These are phyloP conservation scores for Lactarius psammicola DNA, from an alignment of 768 basidiomycete genomes.

Conservation along the genomic window DNA sequence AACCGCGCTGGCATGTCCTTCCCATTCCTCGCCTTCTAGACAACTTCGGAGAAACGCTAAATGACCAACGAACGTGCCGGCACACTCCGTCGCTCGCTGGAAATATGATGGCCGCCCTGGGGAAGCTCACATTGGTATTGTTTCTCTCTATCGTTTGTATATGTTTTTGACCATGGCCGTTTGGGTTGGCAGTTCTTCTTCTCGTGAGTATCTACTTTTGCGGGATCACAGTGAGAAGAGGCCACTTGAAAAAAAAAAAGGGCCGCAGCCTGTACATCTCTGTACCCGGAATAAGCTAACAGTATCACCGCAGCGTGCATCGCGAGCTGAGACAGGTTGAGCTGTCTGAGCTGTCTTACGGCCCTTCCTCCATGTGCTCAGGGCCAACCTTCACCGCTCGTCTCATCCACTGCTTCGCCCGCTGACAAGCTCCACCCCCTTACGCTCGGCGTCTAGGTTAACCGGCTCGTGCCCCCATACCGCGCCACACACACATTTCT, in stretches of 20 bases:
- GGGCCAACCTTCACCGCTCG: neutral
- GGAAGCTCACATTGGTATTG: neutral
- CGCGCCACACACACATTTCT: neutral
- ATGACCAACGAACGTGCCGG: neutral
- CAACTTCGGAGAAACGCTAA: neutral
- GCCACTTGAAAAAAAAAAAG: too few relatives aligned
- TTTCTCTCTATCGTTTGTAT: neutral
- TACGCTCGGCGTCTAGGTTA: neutral
- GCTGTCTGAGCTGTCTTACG: neutral
- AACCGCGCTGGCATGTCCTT: neutral
- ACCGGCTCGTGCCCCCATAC: neutral
- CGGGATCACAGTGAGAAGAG: neutral
- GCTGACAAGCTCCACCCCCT: neutral
- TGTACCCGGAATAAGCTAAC: neutral
- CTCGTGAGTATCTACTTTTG: neutral
- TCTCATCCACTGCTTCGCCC: neutral
- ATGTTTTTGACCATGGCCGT: neutral
- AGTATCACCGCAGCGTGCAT: neutral
- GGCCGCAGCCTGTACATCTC: neutral
- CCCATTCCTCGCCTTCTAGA: neutral
- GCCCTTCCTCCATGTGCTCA: constrained; percentile 8
- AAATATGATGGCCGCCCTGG: neutral
- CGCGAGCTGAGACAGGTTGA: neutral
- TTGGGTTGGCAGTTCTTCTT: neutral
- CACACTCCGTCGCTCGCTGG: neutral